These are phyloP conservation scores for Rhinocladiella similis DNA, from an alignment of 2,329 filamentous ascomycete species.

Conservation along the genomic window DNA sequence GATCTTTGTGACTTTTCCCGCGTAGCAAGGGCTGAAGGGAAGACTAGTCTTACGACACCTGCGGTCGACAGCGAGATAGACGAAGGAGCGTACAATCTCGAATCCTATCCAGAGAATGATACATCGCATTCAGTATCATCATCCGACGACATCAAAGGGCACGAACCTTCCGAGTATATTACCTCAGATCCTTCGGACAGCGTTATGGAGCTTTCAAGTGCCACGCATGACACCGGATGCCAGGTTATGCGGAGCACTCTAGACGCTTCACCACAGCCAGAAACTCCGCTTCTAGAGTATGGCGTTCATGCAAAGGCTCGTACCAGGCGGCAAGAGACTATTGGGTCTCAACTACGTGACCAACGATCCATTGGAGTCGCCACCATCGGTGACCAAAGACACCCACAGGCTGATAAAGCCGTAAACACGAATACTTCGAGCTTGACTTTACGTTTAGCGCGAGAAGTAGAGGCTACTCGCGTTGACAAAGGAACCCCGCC, in stretches of 20 bases:
- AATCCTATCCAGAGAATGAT: no score
- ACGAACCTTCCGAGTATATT: no score
- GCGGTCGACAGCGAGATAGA: no score
- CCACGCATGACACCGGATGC: not conserved
- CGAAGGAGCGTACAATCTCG: no score
- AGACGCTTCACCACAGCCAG: not conserved
- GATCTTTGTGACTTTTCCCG: no score
- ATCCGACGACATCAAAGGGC: no score
- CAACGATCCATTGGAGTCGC: conserved; percentile 9
- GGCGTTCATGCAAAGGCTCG: not conserved
- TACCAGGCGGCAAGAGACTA: not conserved
- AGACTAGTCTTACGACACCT: no score
- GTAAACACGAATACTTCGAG: conserved; percentile 6
- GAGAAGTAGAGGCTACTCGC: not conserved
- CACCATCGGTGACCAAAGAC: conserved; percentile 7
- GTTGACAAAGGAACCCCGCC: not conserved
- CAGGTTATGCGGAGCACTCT: not conserved
- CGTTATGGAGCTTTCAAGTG: not conserved
- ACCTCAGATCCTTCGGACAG: not conserved
- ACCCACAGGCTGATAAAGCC: conserved; percentile 4
- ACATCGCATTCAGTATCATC: no score
- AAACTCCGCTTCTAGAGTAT: conserved; percentile 4
- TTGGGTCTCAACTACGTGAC: not conserved
- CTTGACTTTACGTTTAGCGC: not conserved
- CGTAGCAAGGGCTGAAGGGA: no score